Evolutionary conservation across 495 filamentous ascomycete species (phyloP), one percentile per base, ranked within the genome.

Genomic region (Neurospora sp.): DNA sequence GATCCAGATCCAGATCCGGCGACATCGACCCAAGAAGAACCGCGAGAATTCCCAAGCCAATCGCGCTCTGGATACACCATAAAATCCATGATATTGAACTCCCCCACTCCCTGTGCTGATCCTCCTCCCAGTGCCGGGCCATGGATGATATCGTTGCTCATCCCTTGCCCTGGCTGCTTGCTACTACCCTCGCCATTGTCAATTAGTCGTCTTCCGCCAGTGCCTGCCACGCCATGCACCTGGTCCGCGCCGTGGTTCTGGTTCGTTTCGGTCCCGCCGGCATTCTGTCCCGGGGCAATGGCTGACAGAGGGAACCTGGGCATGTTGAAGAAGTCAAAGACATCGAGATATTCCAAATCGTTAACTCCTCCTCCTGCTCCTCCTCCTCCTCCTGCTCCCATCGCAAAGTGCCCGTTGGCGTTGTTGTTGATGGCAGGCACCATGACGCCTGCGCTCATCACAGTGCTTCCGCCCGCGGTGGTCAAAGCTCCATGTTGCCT

Each of bases 261-360:
- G 69, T 72, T 76, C 70, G 75, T 74, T 18, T 77, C 76, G 12
- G 73, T 76, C 0, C 72, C 70, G 42, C 79, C 80, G 35, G 75
- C 76, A 27, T 27, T 27, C 20, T 27, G 48, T 38, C 81, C 79
- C 42, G 79, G 78, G 39, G 78, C 81, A 41, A 85, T 78, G 7
- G 53, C 53, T 16, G 53, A 66, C 12, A 66, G 53, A 5, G 92
- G 90, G 9, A 96, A 83, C 20, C 93, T 84, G 5, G 94, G 94
- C 61, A 96, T 88, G 80, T 96, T 96, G 84, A 96, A 97, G 82
- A 94, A 96, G 74, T 94, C 92, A 79, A 97, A 97, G 3, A 96
- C 92, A 77, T 97, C 93, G n/a, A 96, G 83, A 76, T 94, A 96
- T 75, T 96, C 94, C 12, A 96, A 83, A 71, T 97, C 92, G 78